A percentile compares a stretch with the other conserved stretches of the same genome.
phyloP scores from a whole-genome alignment of 441 rosid genomes.

The Lepidium campestre region DNA sequence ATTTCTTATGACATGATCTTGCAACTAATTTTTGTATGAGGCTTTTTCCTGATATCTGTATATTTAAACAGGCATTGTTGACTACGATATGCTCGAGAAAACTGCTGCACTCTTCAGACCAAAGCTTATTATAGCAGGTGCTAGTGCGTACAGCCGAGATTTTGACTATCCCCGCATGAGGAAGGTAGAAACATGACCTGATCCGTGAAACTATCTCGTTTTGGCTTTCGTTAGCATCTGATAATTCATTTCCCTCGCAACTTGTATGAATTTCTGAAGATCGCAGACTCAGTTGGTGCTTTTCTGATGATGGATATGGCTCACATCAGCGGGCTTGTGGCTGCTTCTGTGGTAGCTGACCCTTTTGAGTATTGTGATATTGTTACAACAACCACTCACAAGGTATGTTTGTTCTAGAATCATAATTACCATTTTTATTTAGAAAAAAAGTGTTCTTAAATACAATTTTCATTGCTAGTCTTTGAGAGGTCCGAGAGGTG shows the following conservation, averaged over 20 bases:
- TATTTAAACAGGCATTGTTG: conserved; percentile 56
- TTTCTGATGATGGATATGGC: conserved; percentile 99
- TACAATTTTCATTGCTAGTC: conserved; percentile 39
- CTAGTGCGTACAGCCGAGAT: conserved; percentile 92
- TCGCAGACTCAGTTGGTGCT: conserved; percentile 83
- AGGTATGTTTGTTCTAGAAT: conserved; percentile 44
- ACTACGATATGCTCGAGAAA: conserved; percentile 88
- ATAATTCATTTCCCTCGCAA: neutral
- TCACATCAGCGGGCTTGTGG: conserved; percentile 85
- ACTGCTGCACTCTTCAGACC: conserved; percentile 83
- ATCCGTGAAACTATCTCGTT: neutral
- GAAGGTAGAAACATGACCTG: conserved; percentile 42
- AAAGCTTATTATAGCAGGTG: conserved; percentile 88
- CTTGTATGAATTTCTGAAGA: conserved; percentile 37
- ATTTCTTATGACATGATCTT: neutral
- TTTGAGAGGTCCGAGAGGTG: conserved; percentile 96
- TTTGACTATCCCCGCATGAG: conserved; percentile 89
- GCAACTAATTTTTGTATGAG: neutral
- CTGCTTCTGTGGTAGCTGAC: conserved; percentile 79
- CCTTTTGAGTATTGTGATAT: conserved; percentile 85
- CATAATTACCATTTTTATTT: neutral
- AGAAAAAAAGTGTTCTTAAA: neutral
- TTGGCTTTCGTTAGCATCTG: conserved; percentile 3
- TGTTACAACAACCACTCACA: conserved; percentile 91
- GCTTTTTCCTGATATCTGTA: conserved; percentile 13